A percentile compares a stretch with the other conserved stretches of the same genome.
These are phyloP conservation scores for Capsella rubella DNA, from an alignment of 441 rosid species.

Conservation along the genomic window DNA sequence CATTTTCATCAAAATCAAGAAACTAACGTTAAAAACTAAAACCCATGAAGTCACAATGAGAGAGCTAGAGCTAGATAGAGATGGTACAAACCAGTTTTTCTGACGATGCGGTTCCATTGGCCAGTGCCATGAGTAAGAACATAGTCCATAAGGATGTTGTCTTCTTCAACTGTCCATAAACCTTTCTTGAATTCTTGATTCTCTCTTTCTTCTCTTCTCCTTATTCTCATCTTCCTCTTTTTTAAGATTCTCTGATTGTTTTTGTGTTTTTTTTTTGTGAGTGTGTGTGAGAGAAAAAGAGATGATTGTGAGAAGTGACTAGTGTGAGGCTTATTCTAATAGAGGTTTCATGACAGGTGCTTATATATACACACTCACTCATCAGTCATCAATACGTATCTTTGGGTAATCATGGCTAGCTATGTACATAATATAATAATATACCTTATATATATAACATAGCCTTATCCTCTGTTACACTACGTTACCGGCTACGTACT, in stretches of 20 bases:
- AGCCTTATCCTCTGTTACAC: background rate
- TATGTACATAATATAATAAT: background rate
- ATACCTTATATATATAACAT: background rate
- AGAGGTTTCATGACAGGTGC: background rate
- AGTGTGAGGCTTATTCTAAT: background rate
- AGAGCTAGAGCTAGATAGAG: background rate
- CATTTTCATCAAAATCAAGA: background rate
- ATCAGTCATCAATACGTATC: background rate
- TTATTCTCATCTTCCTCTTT: slow-evolving; percentile 23
- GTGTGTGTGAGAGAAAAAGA: slow-evolving; percentile 20
- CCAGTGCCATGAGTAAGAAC: slow-evolving; percentile 61
- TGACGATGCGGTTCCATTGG: slow-evolving; percentile 64
- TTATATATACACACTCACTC: background rate
- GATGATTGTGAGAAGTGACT: slow-evolving; percentile 14
- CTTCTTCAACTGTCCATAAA: slow-evolving; percentile 70
- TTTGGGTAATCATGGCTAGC: background rate
- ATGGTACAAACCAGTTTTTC: slow-evolving; percentile 47
- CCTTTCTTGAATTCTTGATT: slow-evolving; percentile 51
- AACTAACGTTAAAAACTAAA: background rate
- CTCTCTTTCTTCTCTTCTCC: slow-evolving; percentile 37
- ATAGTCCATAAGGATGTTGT: slow-evolving; percentile 55
- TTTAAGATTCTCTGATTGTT: background rate
- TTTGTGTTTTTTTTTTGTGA: background rate
- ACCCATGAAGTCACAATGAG: background rate
- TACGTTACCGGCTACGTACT: background rate